Base-by-base conservation (phyloP, 2,329 filamentous ascomycete species). In the Thielaviopsis punctulata region DNA sequence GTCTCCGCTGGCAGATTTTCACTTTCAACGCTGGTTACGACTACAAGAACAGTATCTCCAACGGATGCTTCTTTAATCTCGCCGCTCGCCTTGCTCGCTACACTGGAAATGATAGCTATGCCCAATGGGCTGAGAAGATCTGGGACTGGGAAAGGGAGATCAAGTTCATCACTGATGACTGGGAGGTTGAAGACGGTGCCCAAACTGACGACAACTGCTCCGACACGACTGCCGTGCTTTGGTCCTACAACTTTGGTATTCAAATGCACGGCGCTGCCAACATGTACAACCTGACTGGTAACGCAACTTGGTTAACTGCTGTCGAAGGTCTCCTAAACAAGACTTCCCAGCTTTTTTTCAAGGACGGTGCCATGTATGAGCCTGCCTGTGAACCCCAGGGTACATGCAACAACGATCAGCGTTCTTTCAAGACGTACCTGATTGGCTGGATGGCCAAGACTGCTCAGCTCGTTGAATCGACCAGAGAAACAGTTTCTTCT, bases 1-100 rank as follows among this genome's bases (percentile, higher is more conserved):
- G 87, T 9, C 66, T 94, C 58, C 78, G 83, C 57, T 94, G 88
- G 88, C 87, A 94, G 67, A 84, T 93, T 56, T 89, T 82, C 67
- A 72, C 77, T 12, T 85, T 81, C 67, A 88, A 88, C 67, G 76
- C 72, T 53, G 86, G 86, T 48, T 81, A 69, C 66, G 70, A 76
- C 64, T 82, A 82, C 68, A 82, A 83, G 61, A 83, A 83, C 65
- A 72, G 75, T 21, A 80, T 83, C 58, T 77, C 77, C 46, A 83
- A 83, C 66, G 79, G 79, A 6, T 80, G 77, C 64, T 82, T 83
- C 65, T 82, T 83, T 67, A 81, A 83, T 62, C 62, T 83, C 22
- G 79, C 76, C 21, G 73, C 86, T 7, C 79, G 86, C 15, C 72
- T 93, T 6, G 83, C 84, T 0, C 73, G 81, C 12, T 92, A 86